Percentiles rank a stretch among this genome's conserved stretches.
phyloP scores from a whole-genome alignment of 1,284 basidiomycete genomes.

The Mycosarcoma maydis region DNA sequence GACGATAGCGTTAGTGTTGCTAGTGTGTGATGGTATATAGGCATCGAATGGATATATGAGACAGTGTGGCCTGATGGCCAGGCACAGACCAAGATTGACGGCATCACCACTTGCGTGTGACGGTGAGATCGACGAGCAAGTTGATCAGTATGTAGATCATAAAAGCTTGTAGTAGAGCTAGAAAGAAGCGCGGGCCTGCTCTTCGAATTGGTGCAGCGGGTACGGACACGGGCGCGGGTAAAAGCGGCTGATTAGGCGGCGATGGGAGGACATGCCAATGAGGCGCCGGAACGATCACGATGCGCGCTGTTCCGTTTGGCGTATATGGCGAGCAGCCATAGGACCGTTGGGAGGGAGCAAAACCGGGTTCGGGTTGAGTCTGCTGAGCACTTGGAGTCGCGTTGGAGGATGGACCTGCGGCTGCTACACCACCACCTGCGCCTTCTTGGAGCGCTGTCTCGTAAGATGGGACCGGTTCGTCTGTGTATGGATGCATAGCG shows the following conservation, averaged over 20 bases:
- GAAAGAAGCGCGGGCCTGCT: constrained; percentile 32
- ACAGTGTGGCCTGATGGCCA: neutral
- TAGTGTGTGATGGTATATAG: neutral
- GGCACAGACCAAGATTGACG: neutral
- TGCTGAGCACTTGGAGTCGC: neutral
- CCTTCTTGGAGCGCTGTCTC: constrained; percentile 41
- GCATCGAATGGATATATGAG: constrained; percentile 9
- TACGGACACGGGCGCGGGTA: constrained; percentile 17
- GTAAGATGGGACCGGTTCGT: constrained; percentile 49
- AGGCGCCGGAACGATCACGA: constrained; percentile 39
- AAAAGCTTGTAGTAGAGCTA: constrained; percentile 29
- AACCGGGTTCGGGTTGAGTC: too few relatives aligned
- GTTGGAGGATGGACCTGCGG: constrained; percentile 11
- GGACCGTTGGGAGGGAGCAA: constrained; percentile 3
- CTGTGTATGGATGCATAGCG: constrained; percentile 1
- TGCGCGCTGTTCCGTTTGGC: constrained; percentile 28
- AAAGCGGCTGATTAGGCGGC: constrained; percentile 8
- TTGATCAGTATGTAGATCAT: constrained; percentile 46
- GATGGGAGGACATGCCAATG: constrained; percentile 11
- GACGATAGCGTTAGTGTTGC: too few relatives aligned
- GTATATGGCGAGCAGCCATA: constrained; percentile 44
- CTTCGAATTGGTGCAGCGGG: constrained; percentile 7
- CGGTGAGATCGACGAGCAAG: constrained; percentile 28
- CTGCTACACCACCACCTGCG: constrained; percentile 21
- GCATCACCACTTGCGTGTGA: constrained; percentile 32